Base-by-base conservation (phyloP, 192 early-diverging fungal species). In the Coemansia sp. region DNA sequence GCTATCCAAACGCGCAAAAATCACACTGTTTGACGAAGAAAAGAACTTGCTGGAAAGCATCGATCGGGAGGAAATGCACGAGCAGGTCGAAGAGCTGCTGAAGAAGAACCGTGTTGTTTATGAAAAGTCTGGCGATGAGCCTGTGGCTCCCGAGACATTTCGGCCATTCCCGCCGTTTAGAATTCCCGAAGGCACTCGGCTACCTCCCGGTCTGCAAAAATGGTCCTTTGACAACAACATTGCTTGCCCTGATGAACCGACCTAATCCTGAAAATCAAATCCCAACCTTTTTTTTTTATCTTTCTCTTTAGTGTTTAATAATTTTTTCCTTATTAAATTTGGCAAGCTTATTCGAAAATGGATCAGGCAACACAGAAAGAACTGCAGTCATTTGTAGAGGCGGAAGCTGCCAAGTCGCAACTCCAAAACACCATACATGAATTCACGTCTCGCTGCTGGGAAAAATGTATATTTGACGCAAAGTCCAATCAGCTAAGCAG, bases 391-490 rank as follows among this genome's bases (percentile, higher is more conserved):
- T 83, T 84, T 71, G 66, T 86, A 34, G 80, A 84, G 63, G 64
- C 66, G n/a, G 83, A 84, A 47, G 61, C 80, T 44, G 79, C 72
- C 51, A 84, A 83, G 58, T 73, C 71, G 20, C 76, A 82, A 45
- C 67, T 86, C 47, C 82, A 86, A 56, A 66, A 64, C 53, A 75
- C 73, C 15, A 80, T 84, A 18, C 82, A 85, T 61, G 76, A 69
- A 23, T 84, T 85, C 55, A 87, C 84, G 17, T 80, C 80, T 52
- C 76, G 84, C 23, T 86, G 85, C 69, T 89, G 85, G 78, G 84
- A 89, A 44, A 82, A 81, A 53, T 89, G 87, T 69, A 79, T 89
- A 42, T 78, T 59, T 21, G 79, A 46, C 20, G 36, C 61, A 40
- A 71, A 61, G 26, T 45, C 58, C 55, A 85, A 80, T 69, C 71